phyloP scores from a whole-genome alignment of 176 grass and related monocot species.

The Tuctoria greenei region DNA sequence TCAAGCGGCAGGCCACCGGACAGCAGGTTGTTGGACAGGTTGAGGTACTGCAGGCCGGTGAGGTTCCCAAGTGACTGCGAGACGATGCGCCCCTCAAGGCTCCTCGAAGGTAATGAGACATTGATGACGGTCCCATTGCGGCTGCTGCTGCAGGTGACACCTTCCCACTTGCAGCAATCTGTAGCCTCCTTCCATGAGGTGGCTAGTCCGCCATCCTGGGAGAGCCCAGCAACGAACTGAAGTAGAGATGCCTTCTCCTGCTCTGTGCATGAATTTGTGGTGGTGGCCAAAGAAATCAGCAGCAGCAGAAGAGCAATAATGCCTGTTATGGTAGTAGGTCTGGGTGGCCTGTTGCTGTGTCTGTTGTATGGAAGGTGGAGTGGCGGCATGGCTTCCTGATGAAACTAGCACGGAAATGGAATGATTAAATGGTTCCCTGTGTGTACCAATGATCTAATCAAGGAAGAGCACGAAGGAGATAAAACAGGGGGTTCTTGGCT shows the following conservation, averaged over 20 bases:
- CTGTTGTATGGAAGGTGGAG: neutral
- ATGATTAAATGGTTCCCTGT: neutral
- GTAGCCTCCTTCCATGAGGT: conserved; percentile 23
- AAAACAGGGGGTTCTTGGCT: neutral
- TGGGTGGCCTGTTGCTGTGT: neutral
- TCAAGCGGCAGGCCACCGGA: conserved; percentile 13
- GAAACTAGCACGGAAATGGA: neutral
- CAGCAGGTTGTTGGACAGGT: conserved; percentile 41
- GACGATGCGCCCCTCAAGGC: conserved; percentile 30
- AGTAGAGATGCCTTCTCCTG: conserved; percentile 45
- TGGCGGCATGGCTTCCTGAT: conserved; percentile 21
- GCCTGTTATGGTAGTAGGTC: neutral
- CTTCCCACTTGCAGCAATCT: conserved; percentile 47
- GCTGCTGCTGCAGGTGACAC: conserved; percentile 27
- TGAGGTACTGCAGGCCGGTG: conserved; percentile 15
- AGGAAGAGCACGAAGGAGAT: conserved; percentile 1
- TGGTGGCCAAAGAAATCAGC: conserved; percentile 1
- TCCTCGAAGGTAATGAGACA: conserved; percentile 9
- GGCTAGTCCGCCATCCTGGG: neutral
- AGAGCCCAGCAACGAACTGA: conserved; percentile 30
- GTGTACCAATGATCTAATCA: conserved; percentile 5
- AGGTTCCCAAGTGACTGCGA: conserved; percentile 23
- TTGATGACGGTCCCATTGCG: neutral
- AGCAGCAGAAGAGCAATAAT: neutral
- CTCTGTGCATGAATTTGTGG: conserved; percentile 18